A percentile compares a stretch with the other conserved stretches of the same genome.
Conservation (phyloP, 192 early-diverging fungal species). For the Backusella tarrabulga region DNA sequence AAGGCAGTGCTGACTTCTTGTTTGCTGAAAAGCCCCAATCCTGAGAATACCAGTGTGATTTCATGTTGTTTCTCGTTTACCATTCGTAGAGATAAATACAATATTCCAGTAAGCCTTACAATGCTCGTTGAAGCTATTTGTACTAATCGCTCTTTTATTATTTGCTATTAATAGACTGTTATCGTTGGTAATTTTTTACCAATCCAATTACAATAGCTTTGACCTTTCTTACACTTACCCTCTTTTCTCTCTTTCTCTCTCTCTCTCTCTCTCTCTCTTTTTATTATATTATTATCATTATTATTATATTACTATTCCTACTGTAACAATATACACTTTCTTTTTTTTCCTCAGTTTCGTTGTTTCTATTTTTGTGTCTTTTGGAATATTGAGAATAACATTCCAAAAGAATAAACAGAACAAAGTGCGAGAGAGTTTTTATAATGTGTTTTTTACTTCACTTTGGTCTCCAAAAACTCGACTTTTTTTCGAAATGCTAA, state of each 20-base stretch:
- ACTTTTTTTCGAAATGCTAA: too few species aligned
- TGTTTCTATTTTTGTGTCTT: neutral
- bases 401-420: too few species aligned
- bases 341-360: neutral
- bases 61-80: slow-evolving; percentile 96
- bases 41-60: slow-evolving; percentile 49
- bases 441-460: too few species aligned
- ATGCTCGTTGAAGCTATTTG: neutral
- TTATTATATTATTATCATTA: neutral
- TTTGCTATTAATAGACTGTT: slow-evolving; percentile 5
- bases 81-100: slow-evolving; percentile 91
- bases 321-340: neutral
- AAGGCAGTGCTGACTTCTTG: slow-evolving; percentile 96
- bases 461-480: too few species aligned
- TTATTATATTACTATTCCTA: neutral
- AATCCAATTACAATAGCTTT: slow-evolving; percentile 10
- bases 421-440: too few species aligned
- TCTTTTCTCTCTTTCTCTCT: neutral
- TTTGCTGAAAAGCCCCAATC: slow-evolving; percentile 63
- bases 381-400: neutral
- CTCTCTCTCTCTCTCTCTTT: neutral
- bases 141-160: neutral
- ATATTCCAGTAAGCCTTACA: slow-evolving; percentile 56
- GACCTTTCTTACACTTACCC: neutral
- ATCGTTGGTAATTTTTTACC: slow-evolving; percentile 18